phyloP scores from a whole-genome alignment of 148 eudicot genomes.

The Polygonum maritimum region DNA sequence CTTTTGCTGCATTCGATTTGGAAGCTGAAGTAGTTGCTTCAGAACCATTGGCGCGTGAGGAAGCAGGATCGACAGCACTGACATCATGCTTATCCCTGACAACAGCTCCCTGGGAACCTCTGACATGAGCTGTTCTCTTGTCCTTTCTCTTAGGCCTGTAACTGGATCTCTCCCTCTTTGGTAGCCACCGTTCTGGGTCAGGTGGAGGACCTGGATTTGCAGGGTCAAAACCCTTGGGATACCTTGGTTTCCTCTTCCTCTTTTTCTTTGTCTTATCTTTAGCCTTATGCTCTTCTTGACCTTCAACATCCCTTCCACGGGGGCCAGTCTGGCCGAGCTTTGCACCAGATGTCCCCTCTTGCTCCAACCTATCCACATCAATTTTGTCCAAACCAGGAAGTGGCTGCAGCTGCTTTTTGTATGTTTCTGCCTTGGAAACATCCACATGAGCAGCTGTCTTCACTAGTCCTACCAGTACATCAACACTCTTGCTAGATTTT shows the following conservation, averaged over 20 bases:
- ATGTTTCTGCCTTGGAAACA: constrained; percentile 76
- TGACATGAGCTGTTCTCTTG: constrained; percentile 67
- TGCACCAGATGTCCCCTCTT: constrained; percentile 22
- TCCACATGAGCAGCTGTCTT: constrained; percentile 65
- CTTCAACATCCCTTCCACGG: background rate
- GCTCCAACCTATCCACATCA: constrained; percentile 65
- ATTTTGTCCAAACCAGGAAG: constrained; percentile 60
- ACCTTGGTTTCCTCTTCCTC: constrained; percentile 91
- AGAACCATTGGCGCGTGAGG: constrained; percentile 16
- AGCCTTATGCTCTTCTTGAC: constrained; percentile 47
- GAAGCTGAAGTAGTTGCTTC: constrained; percentile 21
- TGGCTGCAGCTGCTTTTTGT: constrained; percentile 68
- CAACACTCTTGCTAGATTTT: constrained; percentile 50
- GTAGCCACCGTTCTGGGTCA: constrained; percentile 91
- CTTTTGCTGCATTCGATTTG: constrained; percentile 49
- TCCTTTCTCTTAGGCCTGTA: constrained; percentile 87
- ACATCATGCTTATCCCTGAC: constrained; percentile 48
- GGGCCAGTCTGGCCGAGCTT: constrained; percentile 21
- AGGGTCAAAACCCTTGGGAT: constrained; percentile 84
- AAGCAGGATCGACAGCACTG: constrained; percentile 22
- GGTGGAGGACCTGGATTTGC: constrained; percentile 89
- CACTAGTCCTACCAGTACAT: constrained; percentile 77
- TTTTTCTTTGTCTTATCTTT: constrained; percentile 74
- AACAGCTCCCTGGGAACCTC: constrained; percentile 93
- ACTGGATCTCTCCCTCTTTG: constrained; percentile 80